These are phyloP conservation scores for Hura crepitans DNA, from an alignment of 441 rosid genomes.

Conservation along the genomic window DNA sequence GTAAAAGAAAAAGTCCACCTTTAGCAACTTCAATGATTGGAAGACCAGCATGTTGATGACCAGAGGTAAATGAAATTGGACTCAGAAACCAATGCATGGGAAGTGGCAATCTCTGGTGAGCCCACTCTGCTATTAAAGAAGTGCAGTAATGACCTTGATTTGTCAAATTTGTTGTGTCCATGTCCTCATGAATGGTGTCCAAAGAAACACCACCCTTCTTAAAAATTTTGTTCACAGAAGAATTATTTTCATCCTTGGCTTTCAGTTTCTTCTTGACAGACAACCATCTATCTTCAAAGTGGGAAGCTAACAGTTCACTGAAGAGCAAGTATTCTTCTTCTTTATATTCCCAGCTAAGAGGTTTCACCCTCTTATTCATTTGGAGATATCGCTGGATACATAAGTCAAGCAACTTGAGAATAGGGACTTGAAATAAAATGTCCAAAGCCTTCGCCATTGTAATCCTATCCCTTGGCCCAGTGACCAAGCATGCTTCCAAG, in stretches of 20 bases:
- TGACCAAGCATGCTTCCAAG: constrained; percentile 54
- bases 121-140: constrained; percentile 60
- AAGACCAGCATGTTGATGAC: constrained; percentile 33
- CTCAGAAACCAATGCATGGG: constrained; percentile 93
- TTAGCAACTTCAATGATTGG: constrained; percentile 48
- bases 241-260: constrained; percentile 25
- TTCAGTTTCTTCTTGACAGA: constrained; percentile 50
- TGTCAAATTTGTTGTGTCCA: constrained; percentile 40
- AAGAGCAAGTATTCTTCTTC: constrained; percentile 48
- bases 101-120: constrained; percentile 80
- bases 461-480: constrained; percentile 63
- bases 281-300: constrained; percentile 70
- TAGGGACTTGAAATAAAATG: constrained; percentile 57
- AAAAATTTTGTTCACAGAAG: constrained; percentile 23
- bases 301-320: constrained; percentile 53
- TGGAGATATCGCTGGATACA: constrained; percentile 40
- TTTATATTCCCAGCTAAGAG: constrained; percentile 40
- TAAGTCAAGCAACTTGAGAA: constrained; percentile 43
- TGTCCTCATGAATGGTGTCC: constrained; percentile 74
- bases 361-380: constrained; percentile 32
- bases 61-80: constrained; percentile 52
- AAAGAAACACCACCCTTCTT: constrained; percentile 38
- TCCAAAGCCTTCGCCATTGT: constrained; percentile 55
- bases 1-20: constrained; percentile 75
- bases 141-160: constrained; percentile 29